These are phyloP conservation scores for Colletotrichum siamense DNA, from an alignment of 2,329 filamentous ascomycete species.

Conservation along the genomic window DNA sequence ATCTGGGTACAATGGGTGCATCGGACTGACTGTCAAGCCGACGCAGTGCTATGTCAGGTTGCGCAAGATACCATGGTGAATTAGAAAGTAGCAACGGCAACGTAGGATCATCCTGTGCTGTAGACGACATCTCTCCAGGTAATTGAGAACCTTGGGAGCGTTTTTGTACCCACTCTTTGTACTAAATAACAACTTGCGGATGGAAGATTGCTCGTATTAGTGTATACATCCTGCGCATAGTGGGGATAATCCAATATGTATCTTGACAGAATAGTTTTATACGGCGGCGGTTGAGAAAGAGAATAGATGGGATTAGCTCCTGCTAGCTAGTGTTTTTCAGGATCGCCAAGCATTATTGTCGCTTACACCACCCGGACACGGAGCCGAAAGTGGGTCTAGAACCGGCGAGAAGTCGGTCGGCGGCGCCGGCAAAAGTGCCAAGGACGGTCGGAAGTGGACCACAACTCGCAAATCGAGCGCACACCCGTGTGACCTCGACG, in stretches of 20 bases:
- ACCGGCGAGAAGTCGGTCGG: not conserved
- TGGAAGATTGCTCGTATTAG: not conserved
- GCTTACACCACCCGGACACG: not conserved
- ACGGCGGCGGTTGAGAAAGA: not conserved
- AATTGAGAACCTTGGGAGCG: not conserved
- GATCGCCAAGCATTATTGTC: not conserved
- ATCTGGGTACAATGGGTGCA: not conserved
- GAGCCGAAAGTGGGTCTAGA: not conserved
- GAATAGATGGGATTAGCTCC: not conserved
- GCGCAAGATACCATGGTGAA: not conserved
- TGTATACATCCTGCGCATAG: not conserved
- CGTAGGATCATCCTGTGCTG: not conserved
- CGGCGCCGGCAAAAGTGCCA: not conserved
- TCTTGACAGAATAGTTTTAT: rapidly evolving
- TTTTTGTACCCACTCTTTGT: not conserved
- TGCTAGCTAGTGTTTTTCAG: not conserved
- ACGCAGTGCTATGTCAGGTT: not conserved
- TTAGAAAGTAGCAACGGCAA: not conserved
- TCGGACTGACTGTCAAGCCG: not conserved
- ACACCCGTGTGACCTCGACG: not conserved
- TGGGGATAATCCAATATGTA: not conserved
- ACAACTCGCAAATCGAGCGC: not conserved
- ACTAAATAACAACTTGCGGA: not conserved
- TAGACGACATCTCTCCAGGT: not conserved
- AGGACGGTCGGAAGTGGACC: not conserved